A percentile compares a stretch with the other conserved stretches of the same genome.
Conservation (phyloP, 129 eudicot species). For the Flaveria linearis region DNA sequence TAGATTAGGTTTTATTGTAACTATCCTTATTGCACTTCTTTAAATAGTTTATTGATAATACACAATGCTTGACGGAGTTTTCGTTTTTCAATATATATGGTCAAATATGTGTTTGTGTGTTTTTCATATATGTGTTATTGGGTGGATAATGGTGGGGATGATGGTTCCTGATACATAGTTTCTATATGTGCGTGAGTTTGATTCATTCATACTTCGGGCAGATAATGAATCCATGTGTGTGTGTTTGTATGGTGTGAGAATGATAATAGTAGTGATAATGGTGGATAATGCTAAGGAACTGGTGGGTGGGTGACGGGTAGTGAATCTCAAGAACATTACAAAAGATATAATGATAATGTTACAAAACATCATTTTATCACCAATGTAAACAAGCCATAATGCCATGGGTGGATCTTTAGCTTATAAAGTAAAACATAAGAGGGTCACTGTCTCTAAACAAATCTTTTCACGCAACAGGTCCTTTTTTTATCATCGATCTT, state of each 20-base stretch:
- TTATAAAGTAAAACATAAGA: neutral
- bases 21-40: no score
- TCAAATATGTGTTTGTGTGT: neutral
- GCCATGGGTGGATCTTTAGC: neutral
- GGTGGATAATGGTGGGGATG: neutral
- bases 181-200: neutral
- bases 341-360: neutral
- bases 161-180: neutral
- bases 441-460: neutral
- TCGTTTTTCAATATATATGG: no score
- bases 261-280: neutral
- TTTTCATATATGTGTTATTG: neutral
- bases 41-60: no score
- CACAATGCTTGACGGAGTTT: no score
- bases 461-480: neutral
- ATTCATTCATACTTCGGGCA: neutral
- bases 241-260: neutral
- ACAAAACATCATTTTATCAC: no score
- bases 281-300: neutral
- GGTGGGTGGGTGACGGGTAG: neutral
- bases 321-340: neutral
- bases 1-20: no score
- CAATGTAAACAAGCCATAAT: no score
- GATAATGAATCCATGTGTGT: neutral
- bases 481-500: neutral